Evolutionary conservation across 1,139 yeast species (phyloP).

Genomic region (Magnusiomyces clavatus): DNA sequence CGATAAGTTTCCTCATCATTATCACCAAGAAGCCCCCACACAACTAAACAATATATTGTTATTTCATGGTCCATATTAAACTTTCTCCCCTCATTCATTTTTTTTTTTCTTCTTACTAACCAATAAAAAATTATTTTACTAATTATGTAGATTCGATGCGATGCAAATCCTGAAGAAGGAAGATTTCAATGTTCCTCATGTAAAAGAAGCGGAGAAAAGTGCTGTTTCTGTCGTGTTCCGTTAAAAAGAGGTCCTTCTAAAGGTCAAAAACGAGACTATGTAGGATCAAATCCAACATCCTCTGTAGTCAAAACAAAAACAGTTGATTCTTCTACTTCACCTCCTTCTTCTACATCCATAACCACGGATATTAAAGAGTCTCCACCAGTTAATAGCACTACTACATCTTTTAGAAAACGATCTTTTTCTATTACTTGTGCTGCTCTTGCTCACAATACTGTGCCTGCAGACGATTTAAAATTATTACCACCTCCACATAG

Average conservation of each 20-base stretch:
- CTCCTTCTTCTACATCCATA: constrained; percentile 16
- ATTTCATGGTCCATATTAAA: no score
- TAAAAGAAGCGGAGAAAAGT: constrained; percentile 32
- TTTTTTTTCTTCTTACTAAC: neutral
- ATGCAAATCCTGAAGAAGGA: constrained; percentile 29
- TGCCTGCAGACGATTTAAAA: neutral
- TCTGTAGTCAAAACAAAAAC: neutral
- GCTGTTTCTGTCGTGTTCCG: constrained; percentile 37
- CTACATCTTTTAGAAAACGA: neutral
- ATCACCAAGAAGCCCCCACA: no score
- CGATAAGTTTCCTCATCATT: no score
- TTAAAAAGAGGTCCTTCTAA: constrained; percentile 39
- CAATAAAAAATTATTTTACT: no score
- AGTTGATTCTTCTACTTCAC: neutral
- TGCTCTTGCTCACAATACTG: constrained; percentile 2
- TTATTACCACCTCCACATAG: neutral
- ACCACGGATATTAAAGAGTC: constrained; percentile 17
- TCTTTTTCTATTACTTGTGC: constrained; percentile 5
- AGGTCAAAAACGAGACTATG: constrained; percentile 18
- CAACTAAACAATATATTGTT: no score
- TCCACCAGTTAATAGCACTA: constrained; percentile 13
- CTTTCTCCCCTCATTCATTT: neutral
- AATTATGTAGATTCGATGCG: constrained; percentile 33
- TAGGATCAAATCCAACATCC: neutral
- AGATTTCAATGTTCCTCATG: constrained; percentile 33